These are phyloP conservation scores for Udeniomyces megalosporus DNA, from an alignment of 768 basidiomycete species.

Conservation along the genomic window DNA sequence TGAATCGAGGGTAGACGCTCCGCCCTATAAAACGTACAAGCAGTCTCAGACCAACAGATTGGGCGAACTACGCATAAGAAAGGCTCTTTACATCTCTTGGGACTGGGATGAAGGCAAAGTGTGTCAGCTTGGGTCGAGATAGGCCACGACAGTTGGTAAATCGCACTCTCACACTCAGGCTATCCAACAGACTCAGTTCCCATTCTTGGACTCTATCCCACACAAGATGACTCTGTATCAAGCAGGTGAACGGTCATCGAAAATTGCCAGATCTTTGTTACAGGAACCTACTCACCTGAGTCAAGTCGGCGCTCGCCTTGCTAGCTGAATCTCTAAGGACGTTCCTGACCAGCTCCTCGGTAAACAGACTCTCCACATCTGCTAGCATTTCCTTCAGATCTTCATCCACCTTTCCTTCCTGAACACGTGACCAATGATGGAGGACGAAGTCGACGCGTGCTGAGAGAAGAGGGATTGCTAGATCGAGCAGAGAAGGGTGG, in stretches of 20 bases:
- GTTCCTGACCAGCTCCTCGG: conserved; percentile 44
- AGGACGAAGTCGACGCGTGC: conserved; percentile 49
- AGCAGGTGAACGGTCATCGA: not conserved
- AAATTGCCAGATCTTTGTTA: not conserved
- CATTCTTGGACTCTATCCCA: conserved; percentile 62
- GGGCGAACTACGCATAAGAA: not conserved
- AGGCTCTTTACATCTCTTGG: not conserved
- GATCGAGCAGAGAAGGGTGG: conserved; percentile 16
- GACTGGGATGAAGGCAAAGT: conserved; percentile 1
- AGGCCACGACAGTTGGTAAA: conserved; percentile 26
- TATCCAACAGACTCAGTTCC: conserved; percentile 50
- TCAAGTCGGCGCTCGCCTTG: conserved; percentile 47
- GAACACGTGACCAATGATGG: conserved; percentile 17
- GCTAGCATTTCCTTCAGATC: conserved; percentile 29
- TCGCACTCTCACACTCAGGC: conserved; percentile 28
- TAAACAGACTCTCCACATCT: conserved; percentile 39
- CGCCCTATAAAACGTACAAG: conserved; percentile 27
- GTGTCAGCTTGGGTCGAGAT: conserved; percentile 23
- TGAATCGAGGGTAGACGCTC: conserved; percentile 41
- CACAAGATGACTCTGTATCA: conserved; percentile 36
- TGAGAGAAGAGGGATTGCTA: conserved; percentile 60
- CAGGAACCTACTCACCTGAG: conserved; percentile 36
- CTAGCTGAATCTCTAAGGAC: conserved; percentile 41
- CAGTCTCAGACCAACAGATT: not conserved
- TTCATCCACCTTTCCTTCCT: conserved; percentile 22